A percentile compares a stretch with the other conserved stretches of the same genome.
Conservation (phyloP, 163 green algal genomes). For the Scenedesmus sp. region DNA sequence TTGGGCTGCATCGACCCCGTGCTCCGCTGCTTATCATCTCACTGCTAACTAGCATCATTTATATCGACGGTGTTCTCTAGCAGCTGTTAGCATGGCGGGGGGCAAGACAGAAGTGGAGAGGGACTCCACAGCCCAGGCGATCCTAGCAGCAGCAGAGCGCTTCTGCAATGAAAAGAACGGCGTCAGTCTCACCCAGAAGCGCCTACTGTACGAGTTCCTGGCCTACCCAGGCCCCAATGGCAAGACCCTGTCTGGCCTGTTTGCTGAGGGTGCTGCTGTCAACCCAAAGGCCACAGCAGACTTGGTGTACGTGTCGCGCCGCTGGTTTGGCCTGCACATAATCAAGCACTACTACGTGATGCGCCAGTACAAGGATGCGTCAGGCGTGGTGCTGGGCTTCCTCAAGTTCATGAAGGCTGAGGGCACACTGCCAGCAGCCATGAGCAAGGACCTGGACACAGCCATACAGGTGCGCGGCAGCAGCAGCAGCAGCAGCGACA, state of each 20-base stretch:
- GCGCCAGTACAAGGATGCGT: constrained; percentile 41
- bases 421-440: background rate
- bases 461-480: constrained; percentile 28
- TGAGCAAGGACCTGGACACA: constrained; percentile 25
- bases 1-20: background rate
- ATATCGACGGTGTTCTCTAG: background rate
- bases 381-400: constrained; percentile 8
- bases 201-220: constrained; percentile 44
- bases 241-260: constrained; percentile 30
- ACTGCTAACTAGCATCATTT: no score
- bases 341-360: constrained; percentile 51
- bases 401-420: constrained; percentile 17
- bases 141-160: constrained; percentile 13
- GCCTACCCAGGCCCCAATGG: constrained; percentile 28
- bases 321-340: constrained; percentile 36
- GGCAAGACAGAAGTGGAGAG: background rate
- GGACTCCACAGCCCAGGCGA: background rate
- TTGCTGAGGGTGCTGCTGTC: constrained; percentile 13
- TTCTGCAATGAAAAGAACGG: constrained; percentile 12
- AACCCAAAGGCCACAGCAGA: background rate
- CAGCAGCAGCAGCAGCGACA: background rate
- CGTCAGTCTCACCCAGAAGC: constrained; percentile 18
- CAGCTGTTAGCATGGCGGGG: background rate
- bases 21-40: background rate
- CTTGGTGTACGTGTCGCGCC: constrained; percentile 18